Evolutionary conservation across 331 rosid species (phyloP).

Genomic region (Spiraea crenata): DNA sequence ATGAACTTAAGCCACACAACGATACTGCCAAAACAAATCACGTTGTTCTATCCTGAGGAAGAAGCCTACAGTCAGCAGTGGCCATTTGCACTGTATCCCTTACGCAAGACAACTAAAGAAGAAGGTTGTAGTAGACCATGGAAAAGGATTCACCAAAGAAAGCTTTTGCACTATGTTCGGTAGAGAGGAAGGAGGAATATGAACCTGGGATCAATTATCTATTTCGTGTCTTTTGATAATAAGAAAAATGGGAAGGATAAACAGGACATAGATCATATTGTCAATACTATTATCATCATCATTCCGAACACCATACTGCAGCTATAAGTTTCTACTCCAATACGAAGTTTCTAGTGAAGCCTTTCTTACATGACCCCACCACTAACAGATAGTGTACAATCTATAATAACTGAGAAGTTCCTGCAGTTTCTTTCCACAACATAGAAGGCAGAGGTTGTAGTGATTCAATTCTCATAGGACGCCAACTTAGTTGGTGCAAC

Average conservation of each 20-base stretch:
- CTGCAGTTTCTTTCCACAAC: neutral
- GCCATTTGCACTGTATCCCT: neutral
- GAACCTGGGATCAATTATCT: neutral
- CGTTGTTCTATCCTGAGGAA: too few relatives aligned
- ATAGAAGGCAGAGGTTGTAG: conserved; percentile 1
- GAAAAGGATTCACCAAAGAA: neutral
- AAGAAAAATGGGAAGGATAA: neutral
- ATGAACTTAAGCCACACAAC: neutral
- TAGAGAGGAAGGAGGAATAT: neutral
- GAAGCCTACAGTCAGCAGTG: too few relatives aligned
- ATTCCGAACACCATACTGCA: neutral
- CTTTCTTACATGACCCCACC: neutral
- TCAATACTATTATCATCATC: neutral
- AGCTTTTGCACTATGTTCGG: neutral
- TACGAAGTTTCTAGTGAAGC: neutral
- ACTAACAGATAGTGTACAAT: neutral
- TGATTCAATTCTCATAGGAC: neutral
- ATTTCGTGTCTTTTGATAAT: too few relatives aligned
- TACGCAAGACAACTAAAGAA: neutral
- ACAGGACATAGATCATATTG: neutral
- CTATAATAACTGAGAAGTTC: neutral
- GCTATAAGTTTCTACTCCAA: neutral
- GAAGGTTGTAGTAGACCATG: too few relatives aligned
- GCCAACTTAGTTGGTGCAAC: neutral
- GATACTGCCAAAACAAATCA: too few relatives aligned